Base-by-base conservation (phyloP, 352 stramenopile species). In the Phytophthora boehmeriae region DNA sequence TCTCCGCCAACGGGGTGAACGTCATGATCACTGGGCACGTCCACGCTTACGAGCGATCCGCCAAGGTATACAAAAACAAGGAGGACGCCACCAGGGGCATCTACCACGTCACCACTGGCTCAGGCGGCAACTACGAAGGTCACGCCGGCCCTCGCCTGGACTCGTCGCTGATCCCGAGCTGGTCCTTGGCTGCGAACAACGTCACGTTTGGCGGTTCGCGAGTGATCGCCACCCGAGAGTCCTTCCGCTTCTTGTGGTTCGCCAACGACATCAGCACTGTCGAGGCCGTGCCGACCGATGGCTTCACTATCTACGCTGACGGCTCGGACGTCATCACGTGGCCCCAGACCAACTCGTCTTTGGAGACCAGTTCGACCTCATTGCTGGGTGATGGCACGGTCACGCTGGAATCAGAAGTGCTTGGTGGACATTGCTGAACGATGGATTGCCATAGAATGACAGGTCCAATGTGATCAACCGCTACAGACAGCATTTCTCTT, bases 51-150 rank as follows among this genome's bases (percentile, higher is more conserved):
- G 76, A 86, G 38, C 73, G 76, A 32, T 75, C 68, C 5, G 48
- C 62, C 51, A 78, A 78, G 58, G 76, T 86, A 28, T 79, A 75
- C 59, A 78, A 78, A 55, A 81, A 83, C 60, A 78, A 80, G 47
- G 59, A 70, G 42, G 68, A 81, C 50, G 27, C 42, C 5, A 45
- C 46, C 9, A 75, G 76, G 5, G 76, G 76, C 5, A 60, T 78
- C 13, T 83, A 83, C 58, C 61, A 86, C 57, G 54, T 86, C 32
- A 79, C 73, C 19, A 83, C 66, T 0, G 76, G 76, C 0, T 78
- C 73, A 0, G 76, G 64, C 32, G 76, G 76, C 38, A 86, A 86
- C 63, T 76, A 80, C 54, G 76, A 86, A 34, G 76, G 73, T n/a
- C 71, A 77, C 50, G 71, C 71, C 13, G 67, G 63, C 10, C 64